These are phyloP conservation scores for Limonium bicolor DNA, from an alignment of 148 eudicot species.

Conservation along the genomic window DNA sequence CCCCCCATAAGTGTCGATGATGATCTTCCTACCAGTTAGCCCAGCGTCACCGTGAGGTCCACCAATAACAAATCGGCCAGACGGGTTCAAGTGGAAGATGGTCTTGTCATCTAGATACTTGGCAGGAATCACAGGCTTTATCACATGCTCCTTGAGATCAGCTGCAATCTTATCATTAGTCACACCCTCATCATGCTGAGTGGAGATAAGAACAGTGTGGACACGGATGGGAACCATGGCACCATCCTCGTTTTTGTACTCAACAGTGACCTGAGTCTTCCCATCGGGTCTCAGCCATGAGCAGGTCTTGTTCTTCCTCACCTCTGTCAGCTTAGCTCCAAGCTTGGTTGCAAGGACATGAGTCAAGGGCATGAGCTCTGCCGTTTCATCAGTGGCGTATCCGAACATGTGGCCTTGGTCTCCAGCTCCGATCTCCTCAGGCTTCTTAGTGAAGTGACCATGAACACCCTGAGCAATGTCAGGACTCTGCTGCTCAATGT, in stretches of 20 bases:
- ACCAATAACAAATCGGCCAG: conserved; percentile 37
- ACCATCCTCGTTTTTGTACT: conserved; percentile 27
- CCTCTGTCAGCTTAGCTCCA: conserved; percentile 31
- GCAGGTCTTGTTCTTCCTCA: conserved; percentile 37
- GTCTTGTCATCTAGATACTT: conserved; percentile 30
- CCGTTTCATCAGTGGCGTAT: conserved; percentile 42
- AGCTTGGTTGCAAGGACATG: conserved; percentile 45
- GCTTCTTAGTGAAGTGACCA: conserved; percentile 33
- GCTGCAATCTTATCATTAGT: conserved; percentile 29
- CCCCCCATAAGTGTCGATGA: conserved; percentile 35
- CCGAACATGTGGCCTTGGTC: conserved; percentile 53
- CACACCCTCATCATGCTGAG: conserved; percentile 36
- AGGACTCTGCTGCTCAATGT: conserved; percentile 37
- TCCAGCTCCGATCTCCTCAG: conserved; percentile 42
- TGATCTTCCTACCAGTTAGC: conserved; percentile 32
- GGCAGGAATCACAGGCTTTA: conserved; percentile 30
- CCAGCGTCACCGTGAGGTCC: conserved; percentile 46
- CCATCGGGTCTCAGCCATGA: conserved; percentile 45
- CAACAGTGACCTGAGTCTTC: conserved; percentile 42
- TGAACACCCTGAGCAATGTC: conserved; percentile 45
- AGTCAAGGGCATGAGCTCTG: conserved; percentile 36
- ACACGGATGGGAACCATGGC: conserved; percentile 41
- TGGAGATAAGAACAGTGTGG: conserved; percentile 39
- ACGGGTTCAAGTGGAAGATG: conserved; percentile 37
- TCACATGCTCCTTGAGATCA: conserved; percentile 34